phyloP scores from a whole-genome alignment of 2,329 filamentous ascomycete genomes.

The Talaromyces piceae region DNA sequence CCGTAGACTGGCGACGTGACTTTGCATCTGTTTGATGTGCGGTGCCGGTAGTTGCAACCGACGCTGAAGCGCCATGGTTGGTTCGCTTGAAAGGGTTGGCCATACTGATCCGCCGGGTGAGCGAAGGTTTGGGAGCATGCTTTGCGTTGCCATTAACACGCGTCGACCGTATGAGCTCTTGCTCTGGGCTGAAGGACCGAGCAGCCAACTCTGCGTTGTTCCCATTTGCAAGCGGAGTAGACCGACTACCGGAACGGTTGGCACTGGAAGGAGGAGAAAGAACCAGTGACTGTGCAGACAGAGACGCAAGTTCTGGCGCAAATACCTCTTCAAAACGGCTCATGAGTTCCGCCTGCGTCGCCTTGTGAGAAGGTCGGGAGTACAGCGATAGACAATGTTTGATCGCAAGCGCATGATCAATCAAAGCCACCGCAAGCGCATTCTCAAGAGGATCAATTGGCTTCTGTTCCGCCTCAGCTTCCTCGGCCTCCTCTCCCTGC shows the following conservation, averaged over 20 bases:
- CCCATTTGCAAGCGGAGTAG: slow-evolving; percentile 21
- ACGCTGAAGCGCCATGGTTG: slow-evolving; percentile 28
- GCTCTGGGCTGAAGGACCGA: slow-evolving; percentile 29
- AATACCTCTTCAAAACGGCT: slow-evolving; percentile 38
- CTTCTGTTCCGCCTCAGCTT: slow-evolving; percentile 45
- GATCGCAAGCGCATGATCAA: slow-evolving; percentile 83
- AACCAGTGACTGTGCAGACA: slow-evolving; percentile 32
- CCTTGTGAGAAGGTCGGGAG: slow-evolving; percentile 50
- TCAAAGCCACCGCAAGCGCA: slow-evolving; percentile 73
- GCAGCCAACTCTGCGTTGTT: slow-evolving; percentile 13
- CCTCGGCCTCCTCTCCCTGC: slow-evolving; percentile 40
- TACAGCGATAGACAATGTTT: slow-evolving; percentile 71
- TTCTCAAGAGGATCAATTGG: slow-evolving; percentile 56
- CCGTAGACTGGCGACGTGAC: slow-evolving; percentile 15
- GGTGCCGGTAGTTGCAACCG: slow-evolving; percentile 21
- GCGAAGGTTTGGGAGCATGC: slow-evolving; percentile 27
- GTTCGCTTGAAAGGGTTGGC: slow-evolving; percentile 39
- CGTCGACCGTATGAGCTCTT: slow-evolving; percentile 27
- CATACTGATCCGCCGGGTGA: slow-evolving; percentile 35
- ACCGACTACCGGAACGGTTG: slow-evolving; percentile 14
- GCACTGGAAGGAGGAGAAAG: slow-evolving; percentile 42
- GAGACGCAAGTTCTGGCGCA: slow-evolving; percentile 57
- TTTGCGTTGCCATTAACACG: slow-evolving; percentile 24
- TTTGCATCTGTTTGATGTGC: slow-evolving; percentile 21
- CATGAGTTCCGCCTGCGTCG: slow-evolving; percentile 32